Evolutionary conservation across 371 early-diverging fungal genomes (phyloP).

Genomic region (Mortierella sp.): DNA sequence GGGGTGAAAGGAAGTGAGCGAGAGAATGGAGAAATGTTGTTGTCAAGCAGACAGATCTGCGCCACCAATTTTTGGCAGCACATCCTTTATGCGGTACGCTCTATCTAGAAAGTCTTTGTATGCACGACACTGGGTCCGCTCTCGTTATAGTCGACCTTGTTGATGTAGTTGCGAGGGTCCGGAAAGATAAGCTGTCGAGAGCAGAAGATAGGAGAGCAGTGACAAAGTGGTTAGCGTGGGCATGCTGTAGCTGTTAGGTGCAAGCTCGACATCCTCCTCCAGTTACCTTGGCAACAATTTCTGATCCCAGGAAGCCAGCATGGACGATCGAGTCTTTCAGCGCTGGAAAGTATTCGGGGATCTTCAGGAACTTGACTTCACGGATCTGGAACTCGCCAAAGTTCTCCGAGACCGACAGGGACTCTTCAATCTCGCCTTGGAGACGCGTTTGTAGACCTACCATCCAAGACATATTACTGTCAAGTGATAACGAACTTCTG

Average conservation of each 20-base stretch:
- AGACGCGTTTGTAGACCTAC: constrained; percentile 69
- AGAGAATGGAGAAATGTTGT: neutral
- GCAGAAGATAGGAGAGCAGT: no score
- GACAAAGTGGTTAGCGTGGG: no score
- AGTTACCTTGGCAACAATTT: constrained; percentile 82
- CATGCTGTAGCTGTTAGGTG: no score
- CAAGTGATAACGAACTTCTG: no score
- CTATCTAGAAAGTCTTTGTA: constrained; percentile 61
- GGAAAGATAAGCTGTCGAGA: constrained; percentile 77
- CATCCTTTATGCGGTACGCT: neutral
- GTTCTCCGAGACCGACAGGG: constrained; percentile 76
- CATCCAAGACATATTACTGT: no score
- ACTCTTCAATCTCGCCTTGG: constrained; percentile 64
- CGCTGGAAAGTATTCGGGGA: constrained; percentile 82
- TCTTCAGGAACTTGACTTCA: constrained; percentile 72
- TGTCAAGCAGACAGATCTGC: neutral
- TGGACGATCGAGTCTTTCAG: constrained; percentile 75
- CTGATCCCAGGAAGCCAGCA: constrained; percentile 78
- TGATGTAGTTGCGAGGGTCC: constrained; percentile 76
- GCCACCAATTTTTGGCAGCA: neutral
- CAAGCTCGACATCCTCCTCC: no score
- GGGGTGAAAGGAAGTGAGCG: neutral
- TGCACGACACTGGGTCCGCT: constrained; percentile 77
- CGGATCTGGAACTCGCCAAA: constrained; percentile 81
- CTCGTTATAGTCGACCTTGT: constrained; percentile 87